Conservation (phyloP, 345 rosid genomes). For the Cardamine resedifolia region DNA sequence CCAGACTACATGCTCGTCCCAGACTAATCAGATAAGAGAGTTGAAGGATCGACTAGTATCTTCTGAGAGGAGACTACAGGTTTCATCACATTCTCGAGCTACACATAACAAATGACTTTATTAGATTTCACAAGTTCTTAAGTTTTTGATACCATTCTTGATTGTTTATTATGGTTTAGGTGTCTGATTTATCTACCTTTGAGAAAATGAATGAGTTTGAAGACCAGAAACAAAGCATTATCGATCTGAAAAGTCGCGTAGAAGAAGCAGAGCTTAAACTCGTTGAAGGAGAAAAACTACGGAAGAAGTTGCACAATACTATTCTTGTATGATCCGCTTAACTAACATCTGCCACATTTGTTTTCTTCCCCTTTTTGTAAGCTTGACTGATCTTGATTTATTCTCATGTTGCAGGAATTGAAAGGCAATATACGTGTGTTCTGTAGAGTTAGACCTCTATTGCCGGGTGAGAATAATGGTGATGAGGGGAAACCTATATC, state of each 20-base stretch:
- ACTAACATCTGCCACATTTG: not conserved
- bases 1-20: slow-evolving; percentile 71
- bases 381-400: slow-evolving; percentile 18
- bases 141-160: slow-evolving; percentile 5
- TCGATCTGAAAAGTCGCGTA: slow-evolving; percentile 61
- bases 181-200: slow-evolving; percentile 67
- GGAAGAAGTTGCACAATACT: slow-evolving; percentile 92
- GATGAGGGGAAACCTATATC: slow-evolving; percentile 56
- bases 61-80: slow-evolving; percentile 75
- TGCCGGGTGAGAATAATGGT: slow-evolving; percentile 64
- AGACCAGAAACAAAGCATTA: slow-evolving; percentile 64
- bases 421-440: slow-evolving; percentile 98
- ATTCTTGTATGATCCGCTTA: slow-evolving; percentile 45
- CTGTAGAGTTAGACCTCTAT: slow-evolving; percentile 90
- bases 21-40: slow-evolving; percentile 59
- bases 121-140: not conserved
- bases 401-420: slow-evolving; percentile 62
- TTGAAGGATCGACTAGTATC: slow-evolving; percentile 63
- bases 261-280: slow-evolving; percentile 89
- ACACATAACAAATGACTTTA: not conserved
- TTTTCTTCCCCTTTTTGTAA: not conserved
- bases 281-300: slow-evolving; percentile 86
- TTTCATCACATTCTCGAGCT: slow-evolving; percentile 23
- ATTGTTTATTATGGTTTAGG: slow-evolving; percentile 43
- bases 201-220: slow-evolving; percentile 77